phyloP scores from a whole-genome alignment of 1,284 basidiomycete species.

The Cryptococcus maquisensis region DNA sequence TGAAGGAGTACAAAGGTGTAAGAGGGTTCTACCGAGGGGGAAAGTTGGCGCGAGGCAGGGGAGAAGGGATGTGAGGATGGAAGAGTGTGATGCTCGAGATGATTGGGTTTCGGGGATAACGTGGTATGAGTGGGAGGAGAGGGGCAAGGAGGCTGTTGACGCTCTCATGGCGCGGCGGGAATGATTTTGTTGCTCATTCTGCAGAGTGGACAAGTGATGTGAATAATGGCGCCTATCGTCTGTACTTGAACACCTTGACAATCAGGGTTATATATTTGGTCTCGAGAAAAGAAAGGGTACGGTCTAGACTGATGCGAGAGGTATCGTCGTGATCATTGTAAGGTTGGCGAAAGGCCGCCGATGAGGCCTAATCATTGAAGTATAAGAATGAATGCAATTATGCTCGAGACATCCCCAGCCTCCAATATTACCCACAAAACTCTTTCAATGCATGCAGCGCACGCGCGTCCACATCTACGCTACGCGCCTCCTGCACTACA shows the following conservation, averaged over 20 bases:
- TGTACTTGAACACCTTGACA: too few relatives aligned
- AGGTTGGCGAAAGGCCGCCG: too few relatives aligned
- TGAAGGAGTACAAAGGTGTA: slow-evolving; percentile 32
- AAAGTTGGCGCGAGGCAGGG: slow-evolving; percentile 2
- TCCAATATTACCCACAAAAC: too few relatives aligned
- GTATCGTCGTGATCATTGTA: too few relatives aligned
- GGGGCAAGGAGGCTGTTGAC: background rate
- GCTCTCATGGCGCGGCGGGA: background rate
- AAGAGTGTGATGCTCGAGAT: background rate
- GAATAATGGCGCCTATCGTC: too few relatives aligned
- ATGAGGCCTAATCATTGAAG: too few relatives aligned
- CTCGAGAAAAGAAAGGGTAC: too few relatives aligned
- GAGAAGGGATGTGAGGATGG: background rate
- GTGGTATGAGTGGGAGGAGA: background rate
- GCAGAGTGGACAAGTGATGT: background rate
- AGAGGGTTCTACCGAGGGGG: slow-evolving; percentile 27
- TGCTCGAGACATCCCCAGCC: too few relatives aligned
- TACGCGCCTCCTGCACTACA: slow-evolving; percentile 37
- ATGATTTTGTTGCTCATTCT: background rate
- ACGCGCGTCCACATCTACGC: slow-evolving; percentile 42
- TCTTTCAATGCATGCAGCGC: slow-evolving; percentile 12
- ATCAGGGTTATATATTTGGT: too few relatives aligned
- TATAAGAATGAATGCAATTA: too few relatives aligned
- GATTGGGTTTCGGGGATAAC: background rate
- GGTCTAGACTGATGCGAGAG: too few relatives aligned